phyloP scores from a whole-genome alignment of 805 yeast genomes.

The Lipomyces oligophaga region DNA sequence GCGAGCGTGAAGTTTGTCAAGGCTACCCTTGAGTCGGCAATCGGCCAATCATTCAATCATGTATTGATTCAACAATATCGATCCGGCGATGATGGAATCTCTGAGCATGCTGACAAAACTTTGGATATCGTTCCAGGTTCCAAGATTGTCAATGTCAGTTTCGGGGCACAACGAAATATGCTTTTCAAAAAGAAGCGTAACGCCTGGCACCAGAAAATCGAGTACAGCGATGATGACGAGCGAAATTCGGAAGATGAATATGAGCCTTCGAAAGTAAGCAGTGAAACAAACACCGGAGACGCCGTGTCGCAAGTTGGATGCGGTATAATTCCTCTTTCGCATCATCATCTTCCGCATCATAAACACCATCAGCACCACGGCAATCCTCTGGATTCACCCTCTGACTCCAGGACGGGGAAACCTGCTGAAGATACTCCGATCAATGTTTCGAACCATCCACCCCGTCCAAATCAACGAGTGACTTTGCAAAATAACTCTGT shows the following conservation, averaged over 20 bases:
- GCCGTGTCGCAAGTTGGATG: background rate
- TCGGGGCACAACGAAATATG: constrained; percentile 27
- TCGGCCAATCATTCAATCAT: constrained; percentile 20
- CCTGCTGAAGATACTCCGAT: too few relatives aligned
- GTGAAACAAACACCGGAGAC: background rate
- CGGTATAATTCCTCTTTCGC: too few relatives aligned
- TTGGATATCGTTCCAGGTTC: constrained; percentile 28
- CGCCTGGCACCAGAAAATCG: background rate
- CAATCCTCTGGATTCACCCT: too few relatives aligned
- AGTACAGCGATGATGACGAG: too few relatives aligned
- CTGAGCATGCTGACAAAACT: constrained; percentile 30
- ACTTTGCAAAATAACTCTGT: constrained; percentile 20
- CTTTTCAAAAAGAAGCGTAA: constrained; percentile 12
- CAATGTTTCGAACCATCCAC: constrained; percentile 2
- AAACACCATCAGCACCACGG: too few relatives aligned
- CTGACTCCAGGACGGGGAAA: background rate
- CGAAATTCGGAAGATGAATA: background rate
- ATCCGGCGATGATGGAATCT: constrained; percentile 21
- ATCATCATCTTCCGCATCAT: too few relatives aligned
- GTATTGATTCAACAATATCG: constrained; percentile 28
- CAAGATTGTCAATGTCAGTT: constrained; percentile 21
- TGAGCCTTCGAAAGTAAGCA: background rate
- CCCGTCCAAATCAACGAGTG: constrained; percentile 17
- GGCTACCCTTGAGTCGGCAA: constrained; percentile 4
- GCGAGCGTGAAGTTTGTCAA: background rate